A percentile compares a stretch with the other conserved stretches of the same genome.
Evolutionary conservation across 495 filamentous ascomycete species (phyloP).

Genomic region (Hapsidospora chrysogenum): DNA sequence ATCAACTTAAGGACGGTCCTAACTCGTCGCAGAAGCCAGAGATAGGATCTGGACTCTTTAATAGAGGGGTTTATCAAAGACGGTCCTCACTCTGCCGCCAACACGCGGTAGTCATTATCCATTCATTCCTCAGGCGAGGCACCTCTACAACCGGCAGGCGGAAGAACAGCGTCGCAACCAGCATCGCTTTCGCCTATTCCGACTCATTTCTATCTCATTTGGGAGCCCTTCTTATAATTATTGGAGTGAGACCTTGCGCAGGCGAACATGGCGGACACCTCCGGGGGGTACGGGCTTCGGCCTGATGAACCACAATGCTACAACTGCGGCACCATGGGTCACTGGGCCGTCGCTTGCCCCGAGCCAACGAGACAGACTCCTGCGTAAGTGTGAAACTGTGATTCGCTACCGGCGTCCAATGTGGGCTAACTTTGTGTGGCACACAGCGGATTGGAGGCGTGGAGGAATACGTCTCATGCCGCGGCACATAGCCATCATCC

Average conservation of each 20-base stretch:
- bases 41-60: no score
- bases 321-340: slow-evolving; percentile 30
- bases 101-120: not conserved
- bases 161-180: not conserved
- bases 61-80: no score
- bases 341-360: slow-evolving; percentile 33
- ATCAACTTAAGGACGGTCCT: no score
- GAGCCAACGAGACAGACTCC: slow-evolving; percentile 30
- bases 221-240: slow-evolving; percentile 5
- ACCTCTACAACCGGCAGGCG: no score
- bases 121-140: no score
- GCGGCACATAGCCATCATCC: slow-evolving; percentile 2
- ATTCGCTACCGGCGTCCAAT: not conserved
- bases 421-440: slow-evolving; percentile 2
- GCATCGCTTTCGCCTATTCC: no score
- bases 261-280: slow-evolving; percentile 13
- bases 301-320: slow-evolving; percentile 27
- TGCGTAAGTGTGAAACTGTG: slow-evolving; percentile 32
- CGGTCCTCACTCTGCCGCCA: not conserved
- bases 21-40: no score
- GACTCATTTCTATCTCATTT: slow-evolving; percentile 3
- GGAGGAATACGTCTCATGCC: slow-evolving; percentile 8
- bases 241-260: no score
- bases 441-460: slow-evolving; percentile 2
- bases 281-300: slow-evolving; percentile 16